Conservation (phyloP, 345 rosid genomes). For the Lepidium africanum region DNA sequence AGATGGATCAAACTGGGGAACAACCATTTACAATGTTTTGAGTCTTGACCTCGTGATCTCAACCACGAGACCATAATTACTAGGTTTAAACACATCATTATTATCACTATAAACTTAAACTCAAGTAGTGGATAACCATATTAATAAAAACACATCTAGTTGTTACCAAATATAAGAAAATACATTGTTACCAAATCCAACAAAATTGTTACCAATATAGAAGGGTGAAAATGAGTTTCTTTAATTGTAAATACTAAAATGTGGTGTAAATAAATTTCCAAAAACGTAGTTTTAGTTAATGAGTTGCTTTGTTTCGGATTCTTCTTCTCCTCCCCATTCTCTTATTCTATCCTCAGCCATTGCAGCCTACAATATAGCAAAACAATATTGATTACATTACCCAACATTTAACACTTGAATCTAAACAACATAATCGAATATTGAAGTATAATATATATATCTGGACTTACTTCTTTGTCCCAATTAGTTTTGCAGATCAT, state of each 20-base stretch:
- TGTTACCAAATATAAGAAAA: too few relatives aligned
- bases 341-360: slow-evolving; percentile 55
- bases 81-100: too few relatives aligned
- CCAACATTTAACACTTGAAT: neutral
- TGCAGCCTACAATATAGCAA: slow-evolving; percentile 46
- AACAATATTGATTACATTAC: neutral
- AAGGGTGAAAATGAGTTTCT: neutral
- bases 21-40: too few relatives aligned
- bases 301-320: slow-evolving; percentile 8
- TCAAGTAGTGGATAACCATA: neutral
- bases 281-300: neutral
- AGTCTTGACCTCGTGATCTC: too few relatives aligned
- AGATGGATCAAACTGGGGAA: too few relatives aligned
- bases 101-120: too few relatives aligned
- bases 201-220: neutral
- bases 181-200: neutral
- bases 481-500: slow-evolving; percentile 68
- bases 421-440: neutral
- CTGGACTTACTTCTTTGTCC: slow-evolving; percentile 47
- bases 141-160: neutral
- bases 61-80: too few relatives aligned
- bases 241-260: neutral
- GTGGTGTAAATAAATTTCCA: neutral
- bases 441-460: neutral
- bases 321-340: slow-evolving; percentile 52